Evolutionary conservation across 208 protist genomes (phyloP).

Genomic region (Polymyxa betae): DNA sequence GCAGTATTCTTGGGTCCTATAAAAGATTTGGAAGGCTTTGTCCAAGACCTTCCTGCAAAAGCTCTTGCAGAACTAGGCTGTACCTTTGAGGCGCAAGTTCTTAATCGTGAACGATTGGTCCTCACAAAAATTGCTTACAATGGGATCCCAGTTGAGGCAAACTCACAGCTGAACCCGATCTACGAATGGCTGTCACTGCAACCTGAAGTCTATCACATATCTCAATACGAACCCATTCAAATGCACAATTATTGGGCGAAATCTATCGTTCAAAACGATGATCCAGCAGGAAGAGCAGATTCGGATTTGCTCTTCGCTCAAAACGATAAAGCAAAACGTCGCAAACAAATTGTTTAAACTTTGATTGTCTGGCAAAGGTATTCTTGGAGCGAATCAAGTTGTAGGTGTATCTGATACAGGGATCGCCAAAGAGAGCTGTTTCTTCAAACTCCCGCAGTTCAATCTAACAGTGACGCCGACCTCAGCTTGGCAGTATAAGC

Average conservation of each 20-base stretch:
- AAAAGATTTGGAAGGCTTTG: no score
- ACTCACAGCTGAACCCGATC: background rate
- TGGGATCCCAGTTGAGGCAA: background rate
- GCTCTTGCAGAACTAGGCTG: background rate
- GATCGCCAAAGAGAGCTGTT: background rate
- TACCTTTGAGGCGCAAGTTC: background rate
- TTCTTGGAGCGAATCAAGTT: no score
- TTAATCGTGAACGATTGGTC: background rate
- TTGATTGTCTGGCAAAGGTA: background rate
- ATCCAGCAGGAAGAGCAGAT: background rate
- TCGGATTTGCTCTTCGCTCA: background rate
- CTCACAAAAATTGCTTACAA: background rate
- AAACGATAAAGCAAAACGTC: no score
- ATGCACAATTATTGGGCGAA: constrained; percentile 9
- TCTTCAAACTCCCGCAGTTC: background rate
- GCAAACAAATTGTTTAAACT: background rate
- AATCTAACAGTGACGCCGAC: background rate
- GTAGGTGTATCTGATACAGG: background rate
- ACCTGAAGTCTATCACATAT: background rate
- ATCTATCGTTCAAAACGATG: constrained; percentile 19
- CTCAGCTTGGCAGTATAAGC: background rate
- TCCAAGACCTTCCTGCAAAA: background rate
- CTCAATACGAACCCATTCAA: background rate
- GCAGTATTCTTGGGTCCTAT: background rate
- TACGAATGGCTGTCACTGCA: background rate